Conservation (phyloP, 176 grass and related monocot species). For the Avena insularis region DNA sequence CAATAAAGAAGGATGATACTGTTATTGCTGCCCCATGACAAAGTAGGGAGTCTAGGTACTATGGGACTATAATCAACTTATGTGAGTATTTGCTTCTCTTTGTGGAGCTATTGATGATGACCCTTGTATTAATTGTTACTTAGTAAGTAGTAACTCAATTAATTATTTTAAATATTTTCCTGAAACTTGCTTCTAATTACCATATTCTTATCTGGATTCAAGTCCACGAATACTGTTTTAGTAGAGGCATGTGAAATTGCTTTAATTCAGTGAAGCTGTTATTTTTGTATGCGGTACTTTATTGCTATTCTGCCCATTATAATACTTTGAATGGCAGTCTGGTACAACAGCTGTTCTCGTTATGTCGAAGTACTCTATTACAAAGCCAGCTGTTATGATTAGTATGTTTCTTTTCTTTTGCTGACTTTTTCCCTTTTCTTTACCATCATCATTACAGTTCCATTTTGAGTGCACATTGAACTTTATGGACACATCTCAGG, state of each 20-base stretch:
- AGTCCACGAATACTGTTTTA: background rate
- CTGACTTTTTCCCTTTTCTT: background rate
- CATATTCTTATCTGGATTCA: background rate
- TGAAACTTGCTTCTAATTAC: background rate
- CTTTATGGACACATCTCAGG: constrained; percentile 60
- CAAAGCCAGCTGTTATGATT: background rate
- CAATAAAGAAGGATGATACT: constrained; percentile 35
- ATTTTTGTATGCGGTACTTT: constrained; percentile 10
- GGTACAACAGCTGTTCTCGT: background rate
- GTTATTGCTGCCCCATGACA: constrained; percentile 12
- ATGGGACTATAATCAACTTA: background rate
- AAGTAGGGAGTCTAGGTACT: constrained; percentile 50
- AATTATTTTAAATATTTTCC: background rate
- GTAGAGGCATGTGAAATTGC: background rate
- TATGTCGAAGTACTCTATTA: constrained; percentile 15
- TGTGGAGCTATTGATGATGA: constrained; percentile 30
- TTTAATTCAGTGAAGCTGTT: constrained; percentile 5
- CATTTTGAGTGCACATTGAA: constrained; percentile 5
- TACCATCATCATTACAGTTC: constrained; percentile 19
- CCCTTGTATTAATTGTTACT: constrained; percentile 33
- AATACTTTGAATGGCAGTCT: constrained; percentile 5
- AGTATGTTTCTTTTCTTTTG: constrained; percentile 13
- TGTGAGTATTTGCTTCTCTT: constrained; percentile 7
- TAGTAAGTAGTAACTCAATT: background rate
- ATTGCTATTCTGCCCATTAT: background rate